Base-by-base conservation (phyloP, 345 rosid genomes). In the Moricandia arvensis region DNA sequence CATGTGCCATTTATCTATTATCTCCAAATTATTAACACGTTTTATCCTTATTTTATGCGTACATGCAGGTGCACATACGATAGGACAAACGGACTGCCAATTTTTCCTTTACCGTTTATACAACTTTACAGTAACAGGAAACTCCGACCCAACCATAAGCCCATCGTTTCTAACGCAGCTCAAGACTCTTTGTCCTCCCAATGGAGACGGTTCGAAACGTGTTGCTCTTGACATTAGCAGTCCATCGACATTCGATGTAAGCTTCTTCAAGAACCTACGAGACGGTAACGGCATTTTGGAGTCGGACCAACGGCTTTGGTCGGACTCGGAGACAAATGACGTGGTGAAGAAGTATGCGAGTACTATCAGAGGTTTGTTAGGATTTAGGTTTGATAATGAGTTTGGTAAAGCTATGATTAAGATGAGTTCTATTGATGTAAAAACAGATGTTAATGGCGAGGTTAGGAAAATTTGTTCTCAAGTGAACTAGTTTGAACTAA, bases 291-390 rank as follows among this genome's bases (percentile, higher is more conserved):
- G 83, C 33, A 86, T 89, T 12, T 72, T 89, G 62, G 95, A 91
- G 75, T 89, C 95, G 10, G 97, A 91, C 72, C 91, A 88, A 71
- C 82, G 93, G 86, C 86, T 91, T 21, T 84, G 87, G 89, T 82
- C 81, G 6, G 93, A 91, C 61, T 66, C 82, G 4, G 73, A 77
- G 9, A 89, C 97, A 0, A 72, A 83, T 1, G 34, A 7, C 2
- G 34, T 80, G 26, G 90, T 91, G 63, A 78, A 82, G 24, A 87
- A 83, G 8, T 86, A 85, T 77, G 87, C 85, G 2, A 88, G 91
- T 58, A 75, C 61, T 55, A 49, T 89, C 6, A 86, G 87, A 54
- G 95, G 93, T 1, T 60, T 87, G 54, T 59, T 85, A 6, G 95
- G 95, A 16, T 62, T 87, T 8, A 81, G 89, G 64, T 91, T 88